Percentiles rank a stretch among this genome's conserved stretches.
Evolutionary conservation across 2,329 filamentous ascomycete species (phyloP).

Genomic region (Nakataea oryzae): DNA sequence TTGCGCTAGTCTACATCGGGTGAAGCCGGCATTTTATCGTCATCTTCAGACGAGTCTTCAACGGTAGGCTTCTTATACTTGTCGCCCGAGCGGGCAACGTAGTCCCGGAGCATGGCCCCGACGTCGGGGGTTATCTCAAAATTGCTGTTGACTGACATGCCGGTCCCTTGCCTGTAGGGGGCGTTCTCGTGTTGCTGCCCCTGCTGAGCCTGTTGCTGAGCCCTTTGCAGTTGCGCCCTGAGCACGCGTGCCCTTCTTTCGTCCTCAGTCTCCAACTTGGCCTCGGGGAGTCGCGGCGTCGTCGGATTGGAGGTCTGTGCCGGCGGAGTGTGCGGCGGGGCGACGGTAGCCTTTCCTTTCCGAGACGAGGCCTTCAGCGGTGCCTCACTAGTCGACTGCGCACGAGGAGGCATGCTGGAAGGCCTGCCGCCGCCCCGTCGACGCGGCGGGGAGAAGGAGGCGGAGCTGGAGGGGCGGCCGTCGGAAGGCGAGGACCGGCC

Average conservation of each 20-base stretch:
- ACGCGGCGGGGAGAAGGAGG: neutral
- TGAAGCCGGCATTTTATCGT: neutral
- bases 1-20: constrained; percentile 1
- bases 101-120: neutral
- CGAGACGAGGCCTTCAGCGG: neutral
- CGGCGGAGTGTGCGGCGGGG: neutral
- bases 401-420: neutral
- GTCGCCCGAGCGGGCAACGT: neutral
- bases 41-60: constrained; percentile 2
- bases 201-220: constrained; percentile 2
- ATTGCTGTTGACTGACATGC: neutral
- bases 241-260: neutral
- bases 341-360: neutral
- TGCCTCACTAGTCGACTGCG: neutral
- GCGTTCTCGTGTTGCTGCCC: constrained; percentile 1
- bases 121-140: neutral
- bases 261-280: neutral
- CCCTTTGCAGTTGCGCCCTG: neutral
- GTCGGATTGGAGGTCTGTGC: neutral
- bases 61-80: constrained; percentile 2
- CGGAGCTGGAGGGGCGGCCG: neutral
- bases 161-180: neutral
- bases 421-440: neutral
- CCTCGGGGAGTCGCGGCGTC: neutral
- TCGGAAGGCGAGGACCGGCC: neutral